phyloP scores from a whole-genome alignment of 2,329 filamentous ascomycete genomes.

The Aureobasidium sp. region DNA sequence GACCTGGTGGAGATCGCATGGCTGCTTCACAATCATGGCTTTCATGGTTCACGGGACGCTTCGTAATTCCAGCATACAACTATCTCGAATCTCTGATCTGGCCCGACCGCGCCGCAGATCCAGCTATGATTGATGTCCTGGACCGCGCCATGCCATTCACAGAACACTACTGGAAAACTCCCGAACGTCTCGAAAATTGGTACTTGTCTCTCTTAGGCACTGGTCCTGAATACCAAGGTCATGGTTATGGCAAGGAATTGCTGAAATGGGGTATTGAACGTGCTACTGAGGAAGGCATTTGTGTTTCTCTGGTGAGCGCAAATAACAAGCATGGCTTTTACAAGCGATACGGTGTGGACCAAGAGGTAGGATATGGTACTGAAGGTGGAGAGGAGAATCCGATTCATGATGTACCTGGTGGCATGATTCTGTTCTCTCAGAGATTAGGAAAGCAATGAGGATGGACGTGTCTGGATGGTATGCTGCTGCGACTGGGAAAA shows the following conservation, averaged over 20 bases:
- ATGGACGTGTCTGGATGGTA: neutral
- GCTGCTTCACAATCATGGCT: conserved; percentile 12
- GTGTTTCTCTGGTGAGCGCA: conserved; percentile 24
- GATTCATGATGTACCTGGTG: conserved; percentile 8
- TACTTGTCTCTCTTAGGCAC: conserved; percentile 24
- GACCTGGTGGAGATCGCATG: conserved; percentile 8
- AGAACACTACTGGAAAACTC: conserved; percentile 23
- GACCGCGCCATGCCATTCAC: conserved; percentile 18
- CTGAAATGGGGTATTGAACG: conserved; percentile 26
- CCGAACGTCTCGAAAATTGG: conserved; percentile 22
- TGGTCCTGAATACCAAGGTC: conserved; percentile 20
- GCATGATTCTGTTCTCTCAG: conserved; percentile 16
- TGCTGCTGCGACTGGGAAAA: neutral
- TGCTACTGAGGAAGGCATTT: conserved; percentile 46
- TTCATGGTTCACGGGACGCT: conserved; percentile 8
- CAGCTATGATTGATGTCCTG: conserved; percentile 17
- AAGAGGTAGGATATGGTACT: conserved; percentile 7
- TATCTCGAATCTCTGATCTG: conserved; percentile 20
- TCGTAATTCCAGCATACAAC: conserved; percentile 19
- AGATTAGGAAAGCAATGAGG: neutral
- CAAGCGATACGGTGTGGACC: conserved; percentile 5
- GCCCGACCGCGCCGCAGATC: conserved; percentile 24
- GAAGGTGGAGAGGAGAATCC: conserved; percentile 17
- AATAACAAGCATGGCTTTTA: conserved; percentile 25
- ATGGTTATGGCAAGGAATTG: conserved; percentile 24